Base-by-base conservation (phyloP, 148 eudicot species). In the Rhododendron kiyosumense region DNA sequence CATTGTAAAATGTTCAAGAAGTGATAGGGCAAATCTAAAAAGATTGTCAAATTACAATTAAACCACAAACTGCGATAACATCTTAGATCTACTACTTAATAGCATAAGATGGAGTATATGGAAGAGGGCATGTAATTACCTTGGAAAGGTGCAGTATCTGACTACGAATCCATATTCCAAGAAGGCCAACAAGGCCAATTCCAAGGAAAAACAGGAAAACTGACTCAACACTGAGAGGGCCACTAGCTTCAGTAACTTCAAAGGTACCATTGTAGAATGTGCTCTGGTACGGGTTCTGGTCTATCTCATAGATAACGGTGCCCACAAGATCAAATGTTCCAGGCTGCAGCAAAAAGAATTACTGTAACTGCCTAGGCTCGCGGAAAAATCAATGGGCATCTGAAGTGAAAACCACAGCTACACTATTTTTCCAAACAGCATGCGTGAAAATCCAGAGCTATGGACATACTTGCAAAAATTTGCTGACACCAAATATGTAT, bases 301-400 rank as follows among this genome's bases (percentile, higher is more conserved):
- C 96, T 84, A 96, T 92, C 88, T 95, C 98, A 87, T 96, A 96
- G 81, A 95, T 88, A 84, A 96, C 89, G n/a, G 92, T 89, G 65
- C 94, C 99, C 75, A 92, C 97, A 81, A 96, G 94, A 93, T 95
- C 99, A 92, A 92, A 96, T 45, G 94, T 85, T 81, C 98, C 98
- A 83, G 99, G 85, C 99, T 96, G 95, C 86, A 90, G 73, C 67
- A 52, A 36, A 43, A 85, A 32, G 63, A 84, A 15, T 83, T 32
- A 30, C 41, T 30, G 34, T 57, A 17, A 61, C 41, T 46, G 74
- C 49, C 34, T 30, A 87, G 52, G 24, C 84, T 67, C 24, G 14
- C 54, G 46, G 65, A 78, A 63, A 63, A 69, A 79, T 34, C 32
- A 28, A 69, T 32, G 17, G 20, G 34, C 36, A 52, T 38, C 38